These are phyloP conservation scores for Penicillium roqueforti DNA, from an alignment of 495 filamentous ascomycete genomes.

Conservation along the genomic window DNA sequence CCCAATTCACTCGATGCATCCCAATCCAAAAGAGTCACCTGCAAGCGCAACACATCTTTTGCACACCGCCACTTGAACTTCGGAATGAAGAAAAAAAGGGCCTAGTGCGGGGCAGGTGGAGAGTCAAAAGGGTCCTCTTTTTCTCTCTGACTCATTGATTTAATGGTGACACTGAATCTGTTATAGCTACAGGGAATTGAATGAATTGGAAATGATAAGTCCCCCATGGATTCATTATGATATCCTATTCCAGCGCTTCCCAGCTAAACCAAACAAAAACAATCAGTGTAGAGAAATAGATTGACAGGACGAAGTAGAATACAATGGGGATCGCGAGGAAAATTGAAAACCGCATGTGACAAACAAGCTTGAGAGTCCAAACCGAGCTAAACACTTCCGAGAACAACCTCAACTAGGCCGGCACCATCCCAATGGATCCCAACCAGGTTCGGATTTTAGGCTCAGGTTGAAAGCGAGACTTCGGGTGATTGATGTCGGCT, in stretches of 20 bases:
- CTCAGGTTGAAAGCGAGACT: neutral
- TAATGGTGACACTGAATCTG: neutral
- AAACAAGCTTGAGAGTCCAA: neutral
- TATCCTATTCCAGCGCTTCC: neutral
- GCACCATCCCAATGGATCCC: neutral
- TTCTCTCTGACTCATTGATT: neutral
- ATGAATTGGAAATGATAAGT: neutral
- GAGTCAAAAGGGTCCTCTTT: neutral
- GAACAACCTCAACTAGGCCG: neutral
- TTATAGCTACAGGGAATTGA: neutral
- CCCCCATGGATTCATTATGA: neutral
- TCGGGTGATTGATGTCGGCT: neutral
- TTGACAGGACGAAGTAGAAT: conserved; percentile 14
- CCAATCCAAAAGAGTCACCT: neutral
- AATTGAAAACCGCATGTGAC: neutral
- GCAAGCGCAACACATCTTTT: conserved; percentile 13
- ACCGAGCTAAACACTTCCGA: neutral
- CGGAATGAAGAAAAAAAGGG: conserved; percentile 1
- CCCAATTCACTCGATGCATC: neutral
- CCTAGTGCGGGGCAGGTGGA: conserved; percentile 12
- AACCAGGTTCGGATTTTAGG: neutral
- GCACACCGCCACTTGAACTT: conserved; percentile 29
- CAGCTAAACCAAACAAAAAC: neutral
- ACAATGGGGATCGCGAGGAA: conserved; percentile 10
- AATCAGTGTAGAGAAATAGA: neutral